Evolutionary conservation across 2,329 filamentous ascomycete genomes (phyloP).

Genomic region (Sporothrix brunneoviolacea): DNA sequence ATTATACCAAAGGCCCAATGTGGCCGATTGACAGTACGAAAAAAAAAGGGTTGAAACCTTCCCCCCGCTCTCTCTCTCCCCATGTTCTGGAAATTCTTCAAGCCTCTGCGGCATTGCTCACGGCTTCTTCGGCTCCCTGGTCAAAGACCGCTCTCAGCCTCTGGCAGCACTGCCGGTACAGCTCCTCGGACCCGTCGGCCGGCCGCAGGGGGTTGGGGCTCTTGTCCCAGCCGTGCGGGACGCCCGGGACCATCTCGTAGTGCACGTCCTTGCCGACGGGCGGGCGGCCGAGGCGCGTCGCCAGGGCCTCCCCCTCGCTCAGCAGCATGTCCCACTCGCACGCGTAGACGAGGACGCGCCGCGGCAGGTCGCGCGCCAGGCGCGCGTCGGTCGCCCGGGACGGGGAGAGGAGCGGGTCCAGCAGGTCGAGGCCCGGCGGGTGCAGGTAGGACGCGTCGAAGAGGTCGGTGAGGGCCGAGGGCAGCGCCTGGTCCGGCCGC

Average conservation of each 20-base stretch:
- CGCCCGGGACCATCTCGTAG: slow-evolving; percentile 52
- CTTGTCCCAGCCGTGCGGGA: slow-evolving; percentile 62
- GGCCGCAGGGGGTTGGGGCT: slow-evolving; percentile 52
- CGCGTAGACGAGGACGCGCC: slow-evolving; percentile 50
- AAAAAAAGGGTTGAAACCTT: no score
- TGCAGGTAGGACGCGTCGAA: slow-evolving; percentile 58
- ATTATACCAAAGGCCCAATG: no score
- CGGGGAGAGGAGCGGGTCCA: slow-evolving; percentile 51
- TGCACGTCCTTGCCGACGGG: slow-evolving; percentile 49
- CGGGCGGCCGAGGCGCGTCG: slow-evolving; percentile 32
- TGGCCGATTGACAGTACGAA: no score
- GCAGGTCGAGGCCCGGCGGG: slow-evolving; percentile 41
- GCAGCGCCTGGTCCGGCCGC: slow-evolving; percentile 51
- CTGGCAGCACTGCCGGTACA: slow-evolving; percentile 48
- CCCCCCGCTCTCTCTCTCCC: no score
- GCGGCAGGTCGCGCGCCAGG: slow-evolving; percentile 40
- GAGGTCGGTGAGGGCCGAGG: slow-evolving; percentile 51
- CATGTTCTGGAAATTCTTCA: no score
- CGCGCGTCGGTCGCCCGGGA: slow-evolving; percentile 47
- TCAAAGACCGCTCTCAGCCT: slow-evolving; percentile 2
- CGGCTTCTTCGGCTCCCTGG: no score
- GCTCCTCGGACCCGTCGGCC: slow-evolving; percentile 41
- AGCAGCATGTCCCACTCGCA: slow-evolving; percentile 43
- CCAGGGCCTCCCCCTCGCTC: slow-evolving; percentile 21
- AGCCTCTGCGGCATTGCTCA: no score